These are phyloP conservation scores for Wickerhamiella azyma DNA, from an alignment of 805 yeast species.

Conservation along the genomic window DNA sequence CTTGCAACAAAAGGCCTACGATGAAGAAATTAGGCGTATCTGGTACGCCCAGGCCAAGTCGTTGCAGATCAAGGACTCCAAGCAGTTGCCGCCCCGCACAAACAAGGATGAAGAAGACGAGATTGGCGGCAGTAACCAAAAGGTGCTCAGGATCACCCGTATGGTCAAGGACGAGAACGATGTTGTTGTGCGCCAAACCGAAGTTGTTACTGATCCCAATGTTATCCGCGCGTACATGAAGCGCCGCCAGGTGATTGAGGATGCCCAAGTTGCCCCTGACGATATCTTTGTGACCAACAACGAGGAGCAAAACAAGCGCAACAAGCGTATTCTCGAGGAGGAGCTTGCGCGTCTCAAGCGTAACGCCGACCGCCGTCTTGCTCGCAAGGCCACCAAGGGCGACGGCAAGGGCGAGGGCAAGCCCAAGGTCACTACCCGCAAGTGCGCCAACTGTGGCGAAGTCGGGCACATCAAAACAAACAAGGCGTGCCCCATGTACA, in stretches of 20 bases:
- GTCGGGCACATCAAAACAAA: constrained; percentile 90
- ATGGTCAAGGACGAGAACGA: constrained; percentile 75
- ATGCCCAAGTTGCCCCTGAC: constrained; percentile 52
- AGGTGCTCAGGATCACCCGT: constrained; percentile 54
- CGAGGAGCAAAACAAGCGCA: constrained; percentile 65
- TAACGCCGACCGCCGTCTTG: constrained; percentile 51
- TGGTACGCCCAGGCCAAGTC: constrained; percentile 76
- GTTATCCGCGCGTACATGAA: constrained; percentile 74
- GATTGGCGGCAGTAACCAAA: constrained; percentile 22
- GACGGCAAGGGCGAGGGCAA: constrained; percentile 52
- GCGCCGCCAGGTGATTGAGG: constrained; percentile 53
- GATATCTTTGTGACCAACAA: constrained; percentile 68
- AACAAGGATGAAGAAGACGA: constrained; percentile 28
- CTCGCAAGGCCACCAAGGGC: constrained; percentile 38
- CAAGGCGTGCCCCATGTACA: constrained; percentile 80
- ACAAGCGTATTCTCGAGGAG: constrained; percentile 64
- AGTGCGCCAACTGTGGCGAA: constrained; percentile 92
- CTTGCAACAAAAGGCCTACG: constrained; percentile 79
- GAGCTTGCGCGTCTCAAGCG: constrained; percentile 73
- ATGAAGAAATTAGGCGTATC: constrained; percentile 72
- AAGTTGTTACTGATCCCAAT: constrained; percentile 69
- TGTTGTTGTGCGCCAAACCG: constrained; percentile 66
- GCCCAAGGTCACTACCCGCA: constrained; percentile 58
- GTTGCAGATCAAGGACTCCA: constrained; percentile 33
- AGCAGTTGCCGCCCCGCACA: constrained; percentile 22